Base-by-base conservation (phyloP, 371 early-diverging fungal genomes). In the Catenaria anguillulae region DNA sequence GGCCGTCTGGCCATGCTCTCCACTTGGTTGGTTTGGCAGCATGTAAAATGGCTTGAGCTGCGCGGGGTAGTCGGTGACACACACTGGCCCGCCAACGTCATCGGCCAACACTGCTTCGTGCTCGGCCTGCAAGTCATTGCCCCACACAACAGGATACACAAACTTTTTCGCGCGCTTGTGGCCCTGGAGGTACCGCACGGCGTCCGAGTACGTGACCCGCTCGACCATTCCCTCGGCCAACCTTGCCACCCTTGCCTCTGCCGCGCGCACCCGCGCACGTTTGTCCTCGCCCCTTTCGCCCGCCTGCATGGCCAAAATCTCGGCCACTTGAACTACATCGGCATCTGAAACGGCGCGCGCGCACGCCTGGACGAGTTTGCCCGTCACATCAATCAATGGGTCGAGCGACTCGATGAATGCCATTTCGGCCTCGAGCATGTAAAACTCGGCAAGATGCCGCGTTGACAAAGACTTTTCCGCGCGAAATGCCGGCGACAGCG, bases 361-460 rank as follows among this genome's bases (percentile, higher is more conserved):
- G n/a, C 68, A 65, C 0, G 65, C 62, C 42, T 67, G 64, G 23
- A 81, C 61, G 63, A 69, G 63, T 21, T 56, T 68, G 61, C 82
- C 79, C 31, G 73, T 69, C 8, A 84, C 62, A 45, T 71, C 71
- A 43, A 78, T 37, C n/a, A 83, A 55, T 33, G 58, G 48, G 19
- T 55, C 64, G 33, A 72, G 31, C 35, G 60, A 48, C 54, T 78
- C 72, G 19, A 93, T 66, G 68, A 92, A 93, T 0, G 87, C 78
- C 48, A 85, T 72, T 65, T 95, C 94, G 0, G 90, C 92, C 68
- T 95, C 96, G 36, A 90, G 67, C 96, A 95, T 95, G 87, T 89
- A 92, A 64, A 95, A 95, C 67, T 95, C 96, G 1, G 93, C 85
- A 26, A 95, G 66, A 65, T 95, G 96, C 8, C 92, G 81, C 0